Evolutionary conservation across 2,329 filamentous ascomycete species (phyloP).

Genomic region (Aspergillus proliferans): DNA sequence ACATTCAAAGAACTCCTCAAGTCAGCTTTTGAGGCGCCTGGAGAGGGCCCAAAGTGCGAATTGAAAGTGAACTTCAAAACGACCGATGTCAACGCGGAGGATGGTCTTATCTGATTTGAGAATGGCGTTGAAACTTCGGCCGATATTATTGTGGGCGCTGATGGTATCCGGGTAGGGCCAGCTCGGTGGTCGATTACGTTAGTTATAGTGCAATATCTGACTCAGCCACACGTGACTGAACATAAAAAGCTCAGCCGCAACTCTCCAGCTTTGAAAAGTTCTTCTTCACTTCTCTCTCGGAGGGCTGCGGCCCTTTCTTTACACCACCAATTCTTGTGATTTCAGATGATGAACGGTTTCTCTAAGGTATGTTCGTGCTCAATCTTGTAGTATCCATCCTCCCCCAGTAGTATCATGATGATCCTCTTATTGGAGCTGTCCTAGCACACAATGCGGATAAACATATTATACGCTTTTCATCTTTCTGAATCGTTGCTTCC

Average conservation of each 20-base stretch:
- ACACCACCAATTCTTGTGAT: slow-evolving; percentile 3
- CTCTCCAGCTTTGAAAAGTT: background rate
- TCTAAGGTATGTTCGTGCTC: slow-evolving; percentile 23
- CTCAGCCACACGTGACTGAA: background rate
- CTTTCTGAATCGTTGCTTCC: slow-evolving; percentile 18
- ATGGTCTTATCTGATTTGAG: too few species aligned
- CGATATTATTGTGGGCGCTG: too few species aligned
- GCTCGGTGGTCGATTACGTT: background rate
- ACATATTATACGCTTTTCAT: slow-evolving; percentile 50
- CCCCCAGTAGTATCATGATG: slow-evolving; percentile 44
- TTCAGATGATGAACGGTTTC: slow-evolving; percentile 23
- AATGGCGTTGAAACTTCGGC: too few species aligned
- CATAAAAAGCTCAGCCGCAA: background rate
- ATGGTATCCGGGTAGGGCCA: too few species aligned
- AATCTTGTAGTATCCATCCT: background rate
- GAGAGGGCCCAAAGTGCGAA: too few species aligned
- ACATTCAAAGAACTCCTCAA: too few species aligned
- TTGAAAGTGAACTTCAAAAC: too few species aligned
- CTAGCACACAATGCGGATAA: slow-evolving; percentile 57
- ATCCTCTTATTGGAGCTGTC: slow-evolving; percentile 73
- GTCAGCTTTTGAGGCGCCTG: too few species aligned
- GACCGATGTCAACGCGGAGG: too few species aligned
- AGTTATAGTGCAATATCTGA: background rate
- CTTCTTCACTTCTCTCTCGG: slow-evolving; percentile 10
- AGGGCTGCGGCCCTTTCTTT: slow-evolving; percentile 27